These are phyloP conservation scores for Curvularia spicifera DNA, from an alignment of 2,329 filamentous ascomycete species.

Conservation along the genomic window DNA sequence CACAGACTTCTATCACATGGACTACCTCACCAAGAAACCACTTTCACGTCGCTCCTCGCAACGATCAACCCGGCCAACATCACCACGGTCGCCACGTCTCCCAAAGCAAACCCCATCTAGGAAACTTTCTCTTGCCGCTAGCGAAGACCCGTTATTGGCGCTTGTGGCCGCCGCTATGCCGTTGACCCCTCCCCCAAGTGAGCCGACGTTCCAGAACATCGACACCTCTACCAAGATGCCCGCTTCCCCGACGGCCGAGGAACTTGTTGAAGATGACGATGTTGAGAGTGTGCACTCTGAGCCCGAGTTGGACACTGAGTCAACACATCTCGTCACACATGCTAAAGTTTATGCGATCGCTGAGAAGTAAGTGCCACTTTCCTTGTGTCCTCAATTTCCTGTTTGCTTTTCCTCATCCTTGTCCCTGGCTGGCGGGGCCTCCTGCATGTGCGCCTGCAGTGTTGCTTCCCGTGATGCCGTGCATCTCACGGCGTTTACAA, in stretches of 20 bases:
- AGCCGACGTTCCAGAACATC: conserved; percentile 28
- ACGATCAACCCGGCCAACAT: conserved; percentile 33
- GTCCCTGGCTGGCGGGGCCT: conserved; percentile 20
- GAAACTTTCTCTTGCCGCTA: conserved; percentile 41
- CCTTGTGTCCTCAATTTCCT: conserved; percentile 8
- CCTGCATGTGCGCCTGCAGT: conserved; percentile 15
- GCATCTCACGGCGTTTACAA: conserved; percentile 29
- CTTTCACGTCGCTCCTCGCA: conserved; percentile 40
- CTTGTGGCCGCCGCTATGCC: conserved; percentile 36
- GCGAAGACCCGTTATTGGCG: conserved; percentile 50
- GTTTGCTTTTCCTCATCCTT: conserved; percentile 21
- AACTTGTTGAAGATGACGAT: conserved; percentile 44
- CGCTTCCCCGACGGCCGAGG: conserved; percentile 43
- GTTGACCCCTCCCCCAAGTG: conserved; percentile 37
- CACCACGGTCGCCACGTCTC: conserved; percentile 28
- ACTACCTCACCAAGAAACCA: conserved; percentile 48
- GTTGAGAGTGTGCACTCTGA: conserved; percentile 36
- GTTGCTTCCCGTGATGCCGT: conserved; percentile 21
- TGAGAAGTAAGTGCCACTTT: conserved; percentile 52
- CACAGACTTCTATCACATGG: conserved; percentile 51
- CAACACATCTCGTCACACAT: conserved; percentile 54
- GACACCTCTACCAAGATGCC: conserved; percentile 38
- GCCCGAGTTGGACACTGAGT: conserved; percentile 47
- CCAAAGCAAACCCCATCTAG: conserved; percentile 25
- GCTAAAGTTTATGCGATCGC: conserved; percentile 58